These are phyloP conservation scores for Colletotrichum tropicale DNA, from an alignment of 2,329 filamentous ascomycete genomes.

Conservation along the genomic window DNA sequence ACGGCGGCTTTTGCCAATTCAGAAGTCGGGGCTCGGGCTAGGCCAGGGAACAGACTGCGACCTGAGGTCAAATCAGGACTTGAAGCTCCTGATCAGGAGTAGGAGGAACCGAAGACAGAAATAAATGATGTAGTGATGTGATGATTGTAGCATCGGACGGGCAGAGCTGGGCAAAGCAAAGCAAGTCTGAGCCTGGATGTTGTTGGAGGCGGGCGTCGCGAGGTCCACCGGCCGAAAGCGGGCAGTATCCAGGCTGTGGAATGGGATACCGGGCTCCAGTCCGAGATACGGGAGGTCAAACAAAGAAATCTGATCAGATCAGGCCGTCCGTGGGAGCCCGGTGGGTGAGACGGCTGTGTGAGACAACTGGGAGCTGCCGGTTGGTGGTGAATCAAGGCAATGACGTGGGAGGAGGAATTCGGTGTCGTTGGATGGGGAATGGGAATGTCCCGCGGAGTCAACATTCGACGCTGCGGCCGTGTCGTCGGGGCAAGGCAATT, in stretches of 20 bases:
- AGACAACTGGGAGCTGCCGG: not conserved
- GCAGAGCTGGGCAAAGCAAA: not conserved
- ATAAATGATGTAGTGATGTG: slow-evolving; percentile 14
- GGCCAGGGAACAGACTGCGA: not conserved
- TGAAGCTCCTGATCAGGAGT: not conserved
- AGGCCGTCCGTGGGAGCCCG: not conserved
- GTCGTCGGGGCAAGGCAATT: not conserved
- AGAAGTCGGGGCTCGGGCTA: not conserved
- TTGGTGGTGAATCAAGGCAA: not conserved
- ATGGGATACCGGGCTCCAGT: not conserved
- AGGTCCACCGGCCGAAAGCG: slow-evolving; percentile 8
- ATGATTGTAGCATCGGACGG: not conserved
- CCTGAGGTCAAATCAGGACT: not conserved
- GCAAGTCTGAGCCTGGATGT: not conserved
- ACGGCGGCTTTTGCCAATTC: slow-evolving; percentile 13
- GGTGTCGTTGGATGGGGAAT: not conserved
- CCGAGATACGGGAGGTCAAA: not conserved
- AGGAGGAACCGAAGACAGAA: not conserved
- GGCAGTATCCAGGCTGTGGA: not conserved
- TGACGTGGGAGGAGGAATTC: not conserved
- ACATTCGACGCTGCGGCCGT: not conserved
- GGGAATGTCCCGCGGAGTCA: not conserved
- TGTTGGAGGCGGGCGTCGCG: not conserved
- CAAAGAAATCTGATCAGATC: not conserved
- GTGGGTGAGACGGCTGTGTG: not conserved